Base-by-base conservation (phyloP, 306 rosid genomes). In the Albizia julibrissin region DNA sequence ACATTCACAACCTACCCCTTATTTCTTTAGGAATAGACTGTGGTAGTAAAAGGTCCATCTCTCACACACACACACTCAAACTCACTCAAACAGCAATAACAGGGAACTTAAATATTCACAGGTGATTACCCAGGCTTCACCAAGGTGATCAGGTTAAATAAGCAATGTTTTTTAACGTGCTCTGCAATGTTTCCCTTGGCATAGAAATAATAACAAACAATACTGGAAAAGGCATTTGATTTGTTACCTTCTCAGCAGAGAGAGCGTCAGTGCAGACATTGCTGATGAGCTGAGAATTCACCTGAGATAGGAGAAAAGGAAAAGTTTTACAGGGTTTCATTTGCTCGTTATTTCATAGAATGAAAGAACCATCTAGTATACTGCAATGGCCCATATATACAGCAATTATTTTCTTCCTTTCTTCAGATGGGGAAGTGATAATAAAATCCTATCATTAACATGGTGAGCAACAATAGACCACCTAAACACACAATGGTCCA, bases 281-380 rank as follows among this genome's bases (percentile, higher is more conserved):
- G 86, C 99, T 95, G 84, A 95, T 93, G 81, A 95, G 97, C 86
- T 95, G 99, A 79, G 99, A 95, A 90, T 95, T 95, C 76, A 95
- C 99, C 99, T 95, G 86, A 73, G 26, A 70, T 26, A n/a, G 71
- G n/a, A 75, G 72, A 65, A 75, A 42, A 52, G 54, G 71, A 22
- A 71, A 76, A 65, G 33, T 72, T n/a, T n/a, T 56, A 69, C 37
- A 26, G 72, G 40, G 37, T 79, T 75, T 69, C 31, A 33, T 78
- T 66, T 59, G n/a, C 64, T 80, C 26, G 16, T 46, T 58, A 81
- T 81, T 82, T 79, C 83, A 83, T 37, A 44, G 52, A 58, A n/a
- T 58, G 64, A 58, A 56, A n/a, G 64, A 69, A 79, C 27, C 66
- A 67, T 74, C 27, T 46, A 59, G 62, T 29, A 77, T 68, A 70